These are phyloP conservation scores for Oryza officinalis DNA, from an alignment of 176 grass and related monocot genomes.

Conservation along the genomic window DNA sequence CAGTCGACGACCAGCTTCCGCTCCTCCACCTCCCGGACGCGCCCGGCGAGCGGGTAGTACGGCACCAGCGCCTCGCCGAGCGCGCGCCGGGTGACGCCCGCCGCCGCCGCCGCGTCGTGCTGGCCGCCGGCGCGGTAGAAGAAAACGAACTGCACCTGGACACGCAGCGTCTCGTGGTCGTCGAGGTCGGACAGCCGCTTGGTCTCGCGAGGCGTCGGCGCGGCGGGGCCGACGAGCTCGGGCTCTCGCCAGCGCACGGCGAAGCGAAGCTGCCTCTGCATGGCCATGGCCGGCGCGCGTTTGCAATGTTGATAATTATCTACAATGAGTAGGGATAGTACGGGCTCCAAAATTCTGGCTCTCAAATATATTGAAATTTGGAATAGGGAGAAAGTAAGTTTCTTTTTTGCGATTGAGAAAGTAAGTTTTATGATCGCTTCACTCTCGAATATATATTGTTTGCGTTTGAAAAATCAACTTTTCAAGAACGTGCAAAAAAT, in stretches of 20 bases:
- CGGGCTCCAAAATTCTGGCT: no score
- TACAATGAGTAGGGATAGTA: no score
- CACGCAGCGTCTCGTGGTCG: conserved; percentile 43
- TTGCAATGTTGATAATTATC: no score
- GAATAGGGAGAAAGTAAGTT: no score
- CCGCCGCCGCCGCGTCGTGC: neutral
- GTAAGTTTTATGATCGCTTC: no score
- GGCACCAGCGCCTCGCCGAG: conserved; percentile 47
- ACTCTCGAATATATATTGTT: no score
- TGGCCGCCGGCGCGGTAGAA: conserved; percentile 25
- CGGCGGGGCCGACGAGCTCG: conserved; percentile 29
- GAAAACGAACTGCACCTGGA: neutral
- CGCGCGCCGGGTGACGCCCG: neutral
- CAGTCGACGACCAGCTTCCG: conserved; percentile 59
- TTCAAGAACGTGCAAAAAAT: no score
- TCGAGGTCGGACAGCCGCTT: conserved; percentile 68
- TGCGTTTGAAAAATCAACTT: no score
- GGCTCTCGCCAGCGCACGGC: conserved; percentile 22
- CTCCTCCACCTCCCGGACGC: conserved; percentile 36
- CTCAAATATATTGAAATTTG: no score
- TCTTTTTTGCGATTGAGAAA: no score
- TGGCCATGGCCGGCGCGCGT: neutral
- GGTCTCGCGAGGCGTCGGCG: conserved; percentile 31
- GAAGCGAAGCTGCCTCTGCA: conserved; percentile 20
- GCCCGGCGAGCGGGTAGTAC: conserved; percentile 55